These are phyloP conservation scores for Debaryomyces robertsiae DNA, from an alignment of 1,139 yeast genomes.

Conservation along the genomic window DNA sequence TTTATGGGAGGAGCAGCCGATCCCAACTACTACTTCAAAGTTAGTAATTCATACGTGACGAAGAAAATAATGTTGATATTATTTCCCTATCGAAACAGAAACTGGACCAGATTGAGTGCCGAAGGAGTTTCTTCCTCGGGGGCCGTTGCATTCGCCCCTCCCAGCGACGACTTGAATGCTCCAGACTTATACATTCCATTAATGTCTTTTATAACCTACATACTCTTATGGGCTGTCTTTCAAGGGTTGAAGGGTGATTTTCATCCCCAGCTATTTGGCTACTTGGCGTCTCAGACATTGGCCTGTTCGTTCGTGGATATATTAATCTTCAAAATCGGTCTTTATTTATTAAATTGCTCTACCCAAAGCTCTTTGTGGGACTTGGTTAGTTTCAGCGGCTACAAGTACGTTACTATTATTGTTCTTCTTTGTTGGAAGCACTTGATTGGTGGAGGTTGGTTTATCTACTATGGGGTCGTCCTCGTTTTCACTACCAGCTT, in stretches of 20 bases:
- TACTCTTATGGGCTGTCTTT: constrained; percentile 78
- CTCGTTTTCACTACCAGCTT: constrained; percentile 50
- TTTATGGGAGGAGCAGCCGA: constrained; percentile 55
- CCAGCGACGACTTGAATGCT: constrained; percentile 83
- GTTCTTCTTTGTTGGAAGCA: constrained; percentile 54
- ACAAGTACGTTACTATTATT: constrained; percentile 84
- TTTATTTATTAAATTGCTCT: constrained; percentile 51
- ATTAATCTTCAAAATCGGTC: constrained; percentile 45
- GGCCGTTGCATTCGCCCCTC: constrained; percentile 63
- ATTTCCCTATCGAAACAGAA: constrained; percentile 84
- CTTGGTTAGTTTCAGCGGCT: constrained; percentile 86
- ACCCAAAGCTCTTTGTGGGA: constrained; percentile 70
- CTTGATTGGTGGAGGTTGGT: constrained; percentile 36
- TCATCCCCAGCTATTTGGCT: constrained; percentile 91
- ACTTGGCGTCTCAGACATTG: constrained; percentile 85
- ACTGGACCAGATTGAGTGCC: constrained; percentile 64
- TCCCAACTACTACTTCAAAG: constrained; percentile 84
- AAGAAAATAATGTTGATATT: constrained; percentile 71
- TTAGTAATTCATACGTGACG: constrained; percentile 83
- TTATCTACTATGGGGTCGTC: constrained; percentile 44
- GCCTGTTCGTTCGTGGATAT: constrained; percentile 80
- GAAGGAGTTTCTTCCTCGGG: constrained; percentile 19
- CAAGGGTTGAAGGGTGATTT: constrained; percentile 89
- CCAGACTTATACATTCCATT: constrained; percentile 96
- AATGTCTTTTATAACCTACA: constrained; percentile 90